A percentile compares a stretch with the other conserved stretches of the same genome.
phyloP scores from a whole-genome alignment of 164 flowering plant species.

The Nymphaea thermarum region DNA sequence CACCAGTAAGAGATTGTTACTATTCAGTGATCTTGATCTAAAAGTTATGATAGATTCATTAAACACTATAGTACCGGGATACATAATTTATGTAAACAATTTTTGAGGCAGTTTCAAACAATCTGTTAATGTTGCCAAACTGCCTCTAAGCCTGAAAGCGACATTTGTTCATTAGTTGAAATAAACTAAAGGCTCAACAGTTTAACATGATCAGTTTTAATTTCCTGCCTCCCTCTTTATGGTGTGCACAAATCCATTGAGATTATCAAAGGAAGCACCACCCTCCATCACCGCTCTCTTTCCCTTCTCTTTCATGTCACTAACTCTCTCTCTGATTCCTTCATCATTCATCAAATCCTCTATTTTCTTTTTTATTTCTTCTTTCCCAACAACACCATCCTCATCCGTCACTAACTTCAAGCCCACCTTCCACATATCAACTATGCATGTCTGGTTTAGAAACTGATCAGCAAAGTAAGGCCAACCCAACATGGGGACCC shows the following conservation, averaged over 20 bases:
- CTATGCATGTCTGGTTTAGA: background rate
- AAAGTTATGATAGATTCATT: too few species aligned
- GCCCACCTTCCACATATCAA: background rate
- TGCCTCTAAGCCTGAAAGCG: too few species aligned
- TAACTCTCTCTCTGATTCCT: constrained; percentile 1
- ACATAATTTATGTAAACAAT: too few species aligned
- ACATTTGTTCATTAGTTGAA: too few species aligned
- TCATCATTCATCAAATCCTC: background rate
- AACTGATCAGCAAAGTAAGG: background rate
- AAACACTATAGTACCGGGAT: too few species aligned
- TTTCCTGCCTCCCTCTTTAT: too few species aligned
- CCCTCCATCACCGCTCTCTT: constrained; percentile 13
- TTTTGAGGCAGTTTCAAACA: too few species aligned
- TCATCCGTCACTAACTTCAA: background rate
- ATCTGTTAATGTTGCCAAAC: too few species aligned
- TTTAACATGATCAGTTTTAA: too few species aligned
- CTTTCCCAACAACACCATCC: background rate
- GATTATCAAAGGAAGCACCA: background rate
- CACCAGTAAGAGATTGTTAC: too few species aligned
- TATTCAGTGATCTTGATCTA: too few species aligned
- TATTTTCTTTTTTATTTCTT: background rate
- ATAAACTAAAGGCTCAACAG: too few species aligned
- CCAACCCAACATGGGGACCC: background rate
- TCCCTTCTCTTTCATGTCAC: constrained; percentile 14
- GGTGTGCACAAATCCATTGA: background rate